These are phyloP conservation scores for Protea cynaroides DNA, from an alignment of 164 flowering plant genomes.

Conservation along the genomic window DNA sequence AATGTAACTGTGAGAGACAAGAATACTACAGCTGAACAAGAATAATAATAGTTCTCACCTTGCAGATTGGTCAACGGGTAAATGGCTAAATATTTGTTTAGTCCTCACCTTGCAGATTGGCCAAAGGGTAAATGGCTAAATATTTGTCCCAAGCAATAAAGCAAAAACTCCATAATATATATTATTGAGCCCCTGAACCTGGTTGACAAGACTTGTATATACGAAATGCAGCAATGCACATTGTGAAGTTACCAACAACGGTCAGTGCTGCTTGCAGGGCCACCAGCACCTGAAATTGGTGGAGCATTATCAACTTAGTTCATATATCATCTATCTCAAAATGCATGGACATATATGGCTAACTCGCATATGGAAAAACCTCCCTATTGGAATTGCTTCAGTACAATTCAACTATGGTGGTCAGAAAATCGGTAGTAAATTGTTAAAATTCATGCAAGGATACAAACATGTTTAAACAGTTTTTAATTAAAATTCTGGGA, in stretches of 20 bases:
- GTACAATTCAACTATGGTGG: no score
- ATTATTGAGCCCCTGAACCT: conserved; percentile 31
- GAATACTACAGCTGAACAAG: background rate
- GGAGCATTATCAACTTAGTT: background rate
- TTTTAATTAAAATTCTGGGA: no score
- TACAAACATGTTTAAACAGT: no score
- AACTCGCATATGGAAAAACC: no score
- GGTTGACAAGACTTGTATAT: conserved; percentile 56
- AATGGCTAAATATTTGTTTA: no score
- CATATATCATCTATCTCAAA: background rate
- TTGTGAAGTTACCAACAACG: conserved; percentile 79
- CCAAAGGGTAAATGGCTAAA: no score
- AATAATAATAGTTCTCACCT: background rate
- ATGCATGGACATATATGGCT: no score
- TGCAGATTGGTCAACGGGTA: background rate
- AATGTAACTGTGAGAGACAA: no score
- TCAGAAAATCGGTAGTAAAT: no score
- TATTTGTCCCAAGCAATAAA: background rate
- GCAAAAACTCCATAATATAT: background rate
- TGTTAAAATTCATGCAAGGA: no score
- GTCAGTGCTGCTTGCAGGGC: conserved; percentile 95
- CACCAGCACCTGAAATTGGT: conserved; percentile 57
- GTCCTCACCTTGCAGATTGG: background rate
- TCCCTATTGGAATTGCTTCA: no score
- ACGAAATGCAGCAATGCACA: conserved; percentile 91